Evolutionary conservation across 2,329 filamentous ascomycete species (phyloP), one percentile per base, ranked within the genome.

Genomic region (Fusarium liriodendri): DNA sequence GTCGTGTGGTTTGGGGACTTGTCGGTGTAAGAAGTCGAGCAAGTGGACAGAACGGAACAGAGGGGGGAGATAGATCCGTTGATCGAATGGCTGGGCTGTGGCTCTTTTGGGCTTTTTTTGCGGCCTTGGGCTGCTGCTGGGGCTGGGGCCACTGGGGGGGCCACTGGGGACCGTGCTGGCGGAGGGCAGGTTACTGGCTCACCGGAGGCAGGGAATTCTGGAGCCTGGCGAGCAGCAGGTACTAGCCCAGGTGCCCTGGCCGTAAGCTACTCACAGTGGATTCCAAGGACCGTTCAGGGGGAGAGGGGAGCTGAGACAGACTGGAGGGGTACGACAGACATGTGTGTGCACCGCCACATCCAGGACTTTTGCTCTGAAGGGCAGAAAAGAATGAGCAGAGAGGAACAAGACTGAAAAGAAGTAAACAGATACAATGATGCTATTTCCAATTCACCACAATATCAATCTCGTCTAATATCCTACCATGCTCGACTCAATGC

Each of bases 1-100:
- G 77, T 76, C 71, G 72, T 71, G 66, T 76, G 75, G 77, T 76
- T 76, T 76, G 74, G 45, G 47, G 47, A 78, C 73, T 78, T 79
- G 78, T 79, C 78, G 78, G 78, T 79, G 78, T 79, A 76, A 72
- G 73, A 77, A 69, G 73, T 74, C 72, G 75, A 32, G 29, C 29
- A 32, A 32, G 29, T 4, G 47, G 42, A 47, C 62, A 71, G 75
- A 27, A 52, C 69, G 72, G 22, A 37, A 18, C 55, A 58, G 72
- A 77, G 77, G 76, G 76, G 74, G 77, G 69, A 71, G 75, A 67
- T 70, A 70, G 70, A 69, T 65, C 27, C 25, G 47, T 29, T 29
- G 54, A 58, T 37, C 35, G 14, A 37, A 37, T 55, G 52, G 54
- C 32, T 58, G 54, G 54, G 54, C 52, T 57, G 27, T 29, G 62